Evolutionary conservation across 148 eudicot genomes (phyloP).

Genomic region (Heliosperma pusillum): DNA sequence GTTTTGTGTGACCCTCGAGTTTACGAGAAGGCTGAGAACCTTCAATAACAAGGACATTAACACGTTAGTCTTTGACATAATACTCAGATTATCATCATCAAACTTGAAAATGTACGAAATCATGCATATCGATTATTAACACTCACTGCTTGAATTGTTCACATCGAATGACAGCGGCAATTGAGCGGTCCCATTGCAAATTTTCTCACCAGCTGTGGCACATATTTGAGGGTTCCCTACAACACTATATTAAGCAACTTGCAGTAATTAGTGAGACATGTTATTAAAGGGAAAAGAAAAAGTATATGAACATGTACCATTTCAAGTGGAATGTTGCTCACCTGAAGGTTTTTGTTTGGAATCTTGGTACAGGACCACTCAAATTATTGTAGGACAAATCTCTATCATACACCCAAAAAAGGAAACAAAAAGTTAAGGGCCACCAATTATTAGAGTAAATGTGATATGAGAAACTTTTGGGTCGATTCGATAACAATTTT

Average conservation of each 20-base stretch:
- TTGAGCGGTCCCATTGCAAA: slow-evolving; percentile 73
- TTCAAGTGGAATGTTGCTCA: slow-evolving; percentile 25
- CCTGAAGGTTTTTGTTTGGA: slow-evolving; percentile 82
- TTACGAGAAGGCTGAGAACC: slow-evolving; percentile 47
- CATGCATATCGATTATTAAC: neutral
- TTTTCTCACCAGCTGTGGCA: slow-evolving; percentile 59
- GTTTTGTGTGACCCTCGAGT: slow-evolving; percentile 47
- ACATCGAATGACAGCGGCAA: slow-evolving; percentile 66
- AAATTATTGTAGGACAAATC: slow-evolving; percentile 89
- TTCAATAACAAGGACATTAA: slow-evolving; percentile 17
- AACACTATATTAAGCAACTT: slow-evolving; percentile 40
- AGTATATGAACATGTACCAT: neutral
- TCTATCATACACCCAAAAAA: slow-evolving; percentile 39
- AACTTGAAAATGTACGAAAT: too few species aligned
- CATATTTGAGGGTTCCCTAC: slow-evolving; percentile 80
- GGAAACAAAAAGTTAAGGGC: neutral
- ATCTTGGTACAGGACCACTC: slow-evolving; percentile 86
- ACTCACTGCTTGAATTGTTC: slow-evolving; percentile 58
- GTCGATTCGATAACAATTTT: too few species aligned
- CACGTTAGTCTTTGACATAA: slow-evolving; percentile 4
- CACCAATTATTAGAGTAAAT: neutral
- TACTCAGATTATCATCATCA: neutral
- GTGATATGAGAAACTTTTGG: neutral
- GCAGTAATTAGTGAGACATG: neutral
- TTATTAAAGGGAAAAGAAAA: neutral